These are phyloP conservation scores for Suhomyces pyralidae DNA, from an alignment of 805 yeast species.

Conservation along the genomic window DNA sequence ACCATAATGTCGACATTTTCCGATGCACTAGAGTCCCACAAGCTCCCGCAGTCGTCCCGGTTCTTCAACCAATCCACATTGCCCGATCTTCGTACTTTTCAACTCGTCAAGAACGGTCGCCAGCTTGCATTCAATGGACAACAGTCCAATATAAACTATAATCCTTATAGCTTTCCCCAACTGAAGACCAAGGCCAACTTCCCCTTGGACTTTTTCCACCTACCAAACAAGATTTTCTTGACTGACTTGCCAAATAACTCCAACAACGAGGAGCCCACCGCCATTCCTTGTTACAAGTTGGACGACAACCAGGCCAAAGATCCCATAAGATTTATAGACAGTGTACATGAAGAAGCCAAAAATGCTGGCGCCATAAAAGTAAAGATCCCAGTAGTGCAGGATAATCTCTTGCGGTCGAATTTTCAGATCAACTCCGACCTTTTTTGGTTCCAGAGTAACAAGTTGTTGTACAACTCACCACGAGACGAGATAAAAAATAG, in stretches of 20 bases:
- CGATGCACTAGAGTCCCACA: constrained; percentile 9
- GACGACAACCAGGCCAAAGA: constrained; percentile 49
- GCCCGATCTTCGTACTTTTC: constrained; percentile 23
- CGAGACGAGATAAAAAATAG: constrained; percentile 43
- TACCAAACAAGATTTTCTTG: constrained; percentile 25
- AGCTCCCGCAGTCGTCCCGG: constrained; percentile 25
- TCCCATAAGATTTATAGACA: constrained; percentile 65
- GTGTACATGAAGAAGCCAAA: constrained; percentile 49
- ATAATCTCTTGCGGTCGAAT: constrained; percentile 15
- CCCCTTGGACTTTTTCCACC: constrained; percentile 40
- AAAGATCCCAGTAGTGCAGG: constrained; percentile 49
- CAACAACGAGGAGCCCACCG: constrained; percentile 5
- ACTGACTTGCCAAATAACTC: constrained; percentile 9
- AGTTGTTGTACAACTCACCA: constrained; percentile 45
- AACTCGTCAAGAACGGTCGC: constrained; percentile 13
- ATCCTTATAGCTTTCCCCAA: constrained; percentile 48
- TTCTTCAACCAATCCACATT: constrained; percentile 19
- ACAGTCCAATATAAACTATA: constrained; percentile 30
- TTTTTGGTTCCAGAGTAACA: constrained; percentile 50
- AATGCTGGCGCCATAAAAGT: constrained; percentile 74
- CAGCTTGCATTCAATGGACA: constrained; percentile 22
- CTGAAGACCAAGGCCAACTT: constrained; percentile 42
- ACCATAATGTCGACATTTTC: not conserved
- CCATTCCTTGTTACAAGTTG: constrained; percentile 59
- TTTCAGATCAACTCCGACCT: constrained; percentile 42